phyloP scores from a whole-genome alignment of 768 basidiomycete genomes.

The Amanita pseudoporphyria region DNA sequence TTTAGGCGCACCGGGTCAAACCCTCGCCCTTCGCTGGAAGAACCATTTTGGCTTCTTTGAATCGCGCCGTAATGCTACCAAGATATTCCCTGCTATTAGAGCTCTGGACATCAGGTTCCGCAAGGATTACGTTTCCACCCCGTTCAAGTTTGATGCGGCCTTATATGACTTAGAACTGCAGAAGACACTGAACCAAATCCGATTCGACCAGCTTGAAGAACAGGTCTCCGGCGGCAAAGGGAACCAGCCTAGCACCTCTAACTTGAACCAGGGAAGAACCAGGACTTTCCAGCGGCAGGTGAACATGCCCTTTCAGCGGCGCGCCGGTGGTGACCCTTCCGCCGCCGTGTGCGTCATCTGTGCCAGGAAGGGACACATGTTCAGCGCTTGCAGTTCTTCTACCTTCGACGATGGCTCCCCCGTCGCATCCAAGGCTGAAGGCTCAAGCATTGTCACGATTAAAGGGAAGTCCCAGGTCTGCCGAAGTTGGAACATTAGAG shows the following conservation, averaged over 20 bases:
- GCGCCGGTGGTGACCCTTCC: neutral
- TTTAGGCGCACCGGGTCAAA: neutral
- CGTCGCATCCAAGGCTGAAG: neutral
- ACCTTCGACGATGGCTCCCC: neutral
- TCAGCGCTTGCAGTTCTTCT: neutral
- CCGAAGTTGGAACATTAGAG: neutral
- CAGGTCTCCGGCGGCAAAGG: no score
- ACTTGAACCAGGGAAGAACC: no score
- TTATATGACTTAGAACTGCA: neutral
- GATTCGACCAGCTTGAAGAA: no score
- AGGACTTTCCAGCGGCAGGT: no score
- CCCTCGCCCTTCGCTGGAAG: slow-evolving; percentile 2
- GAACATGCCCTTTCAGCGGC: neutral
- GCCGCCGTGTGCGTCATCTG: neutral
- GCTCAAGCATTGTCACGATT: neutral
- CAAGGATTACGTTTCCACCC: slow-evolving; percentile 5
- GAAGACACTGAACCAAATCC: no score
- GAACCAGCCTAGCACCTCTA: no score
- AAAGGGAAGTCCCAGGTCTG: no score
- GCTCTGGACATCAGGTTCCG: slow-evolving; percentile 4
- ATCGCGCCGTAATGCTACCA: neutral
- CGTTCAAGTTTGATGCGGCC: neutral
- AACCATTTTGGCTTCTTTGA: slow-evolving; percentile 5
- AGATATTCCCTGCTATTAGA: slow-evolving; percentile 2
- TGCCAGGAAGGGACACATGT: neutral